Evolutionary conservation across 768 basidiomycete genomes (phyloP), one percentile per base, ranked within the genome.

Genomic region (Boletus pseudopeckii): DNA sequence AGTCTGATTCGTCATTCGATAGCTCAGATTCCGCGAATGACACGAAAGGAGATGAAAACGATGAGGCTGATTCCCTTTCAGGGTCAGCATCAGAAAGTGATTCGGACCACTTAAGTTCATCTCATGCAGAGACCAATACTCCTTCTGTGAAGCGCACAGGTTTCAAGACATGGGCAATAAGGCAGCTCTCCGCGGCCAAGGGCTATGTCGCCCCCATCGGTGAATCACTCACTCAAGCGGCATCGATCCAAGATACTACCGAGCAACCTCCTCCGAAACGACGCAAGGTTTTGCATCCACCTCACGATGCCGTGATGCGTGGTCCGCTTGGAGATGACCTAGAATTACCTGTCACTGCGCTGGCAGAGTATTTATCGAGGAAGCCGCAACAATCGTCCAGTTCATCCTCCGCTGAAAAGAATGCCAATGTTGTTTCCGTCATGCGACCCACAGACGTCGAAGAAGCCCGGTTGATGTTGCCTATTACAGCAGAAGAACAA

Each of bases 401-500:
- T 17, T 56, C 52, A 13, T 57, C 57, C 11, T 55, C 61, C 14
- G 52, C 50, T 20, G 48, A 55, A 28, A 62, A 60, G 40, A 75
- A 63, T 47, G 49, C 66, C 26, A 84, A 84, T 59, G 70, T 71
- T 28, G 71, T 88, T 39, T 62, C 74, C 7, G 77, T 97, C 36
- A 75, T 68, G 18, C 83, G 95, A 14, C 82, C 85, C 5, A 62
- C 75, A 14, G 88, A 87, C 18, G 83, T 96, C 6, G 81, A 90
- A 56, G 89, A 89, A 56, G 77, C 85, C 2, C 78, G 97, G 40
- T 71, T 93, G 48, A 75, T 88, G 53, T 73, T 99, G 2, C 97
- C 97, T 4, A 92, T 98, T 57, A 80, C 92, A 18, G 83, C 89
- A 7, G 95, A 98, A 68, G 97, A 99, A 64, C 94, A 98, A 64